Evolutionary conservation across 345 rosid species (phyloP).

Genomic region (Orychophragmus violaceus): DNA sequence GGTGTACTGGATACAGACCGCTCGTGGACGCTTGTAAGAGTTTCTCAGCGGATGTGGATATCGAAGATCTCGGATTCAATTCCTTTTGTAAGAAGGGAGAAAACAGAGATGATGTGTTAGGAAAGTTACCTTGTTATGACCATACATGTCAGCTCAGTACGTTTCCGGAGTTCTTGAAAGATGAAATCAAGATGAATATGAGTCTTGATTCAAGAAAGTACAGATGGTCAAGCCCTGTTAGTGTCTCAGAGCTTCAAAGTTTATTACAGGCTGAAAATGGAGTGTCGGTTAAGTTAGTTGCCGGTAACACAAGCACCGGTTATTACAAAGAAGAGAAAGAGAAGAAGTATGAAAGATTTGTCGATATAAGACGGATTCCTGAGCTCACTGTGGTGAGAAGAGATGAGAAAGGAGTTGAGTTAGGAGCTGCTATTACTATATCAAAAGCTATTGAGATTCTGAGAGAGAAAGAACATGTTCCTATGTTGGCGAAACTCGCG

Average conservation of each 20-base stretch:
- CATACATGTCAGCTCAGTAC: conserved; percentile 17
- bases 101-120: too few species aligned
- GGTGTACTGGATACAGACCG: conserved; percentile 91
- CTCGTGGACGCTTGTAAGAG: conserved; percentile 84
- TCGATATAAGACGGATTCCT: conserved; percentile 55
- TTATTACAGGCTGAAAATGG: conserved; percentile 33
- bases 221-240: conserved; percentile 50
- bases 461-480: conserved; percentile 28
- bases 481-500: conserved; percentile 38
- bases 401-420: conserved; percentile 48
- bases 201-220: conserved; percentile 36
- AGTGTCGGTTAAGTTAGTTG: conserved; percentile 45
- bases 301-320: conserved; percentile 70
- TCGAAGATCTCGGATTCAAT: conserved; percentile 83
- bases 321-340: conserved; percentile 60
- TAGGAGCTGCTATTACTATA: conserved; percentile 76
- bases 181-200: conserved; percentile 29
- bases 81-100: conserved; percentile 65
- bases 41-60: conserved; percentile 72
- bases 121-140: conserved; percentile 49
- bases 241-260: conserved; percentile 45
- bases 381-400: conserved; percentile 47
- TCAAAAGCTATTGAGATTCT: conserved; percentile 61
- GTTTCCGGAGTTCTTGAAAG: conserved; percentile 65
- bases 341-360: conserved; percentile 37